Evolutionary conservation across 2,329 filamentous ascomycete species (phyloP).

Genomic region (Talaromyces albobiverticillius): DNA sequence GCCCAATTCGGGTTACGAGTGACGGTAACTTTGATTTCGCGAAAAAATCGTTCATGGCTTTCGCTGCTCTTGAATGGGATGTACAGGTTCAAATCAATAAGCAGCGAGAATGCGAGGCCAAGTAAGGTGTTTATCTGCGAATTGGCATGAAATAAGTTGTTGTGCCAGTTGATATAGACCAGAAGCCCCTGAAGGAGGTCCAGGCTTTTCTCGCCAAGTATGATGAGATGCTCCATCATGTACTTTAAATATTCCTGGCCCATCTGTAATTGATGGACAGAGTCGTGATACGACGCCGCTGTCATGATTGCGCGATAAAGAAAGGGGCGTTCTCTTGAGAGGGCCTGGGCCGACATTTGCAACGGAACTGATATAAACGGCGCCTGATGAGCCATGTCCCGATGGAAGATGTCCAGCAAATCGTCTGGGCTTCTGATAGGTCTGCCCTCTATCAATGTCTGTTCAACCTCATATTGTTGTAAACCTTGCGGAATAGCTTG

Average conservation of each 20-base stretch:
- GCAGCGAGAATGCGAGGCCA: constrained; percentile 4
- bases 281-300: constrained; percentile 8
- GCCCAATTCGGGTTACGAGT: constrained; percentile 12
- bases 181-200: constrained; percentile 8
- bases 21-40: constrained; percentile 11
- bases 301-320: constrained; percentile 11
- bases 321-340: constrained; percentile 2
- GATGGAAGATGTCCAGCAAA: constrained; percentile 4
- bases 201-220: constrained; percentile 6
- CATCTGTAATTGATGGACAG: constrained; percentile 8
- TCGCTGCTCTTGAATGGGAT: constrained; percentile 7
- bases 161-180: constrained; percentile 10
- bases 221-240: constrained; percentile 7
- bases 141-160: constrained; percentile 5
- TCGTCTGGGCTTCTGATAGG: constrained; percentile 1
- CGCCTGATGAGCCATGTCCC: constrained; percentile 7
- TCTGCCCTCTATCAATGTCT: background rate
- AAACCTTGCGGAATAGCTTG: constrained; percentile 5
- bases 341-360: constrained; percentile 7
- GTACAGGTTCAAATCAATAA: constrained; percentile 9
- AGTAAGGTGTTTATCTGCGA: constrained; percentile 4
- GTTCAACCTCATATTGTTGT: constrained; percentile 7
- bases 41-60: constrained; percentile 1
- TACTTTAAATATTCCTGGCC: constrained; percentile 4
- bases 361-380: constrained; percentile 8